Evolutionary conservation across 2,329 filamentous ascomycete species (phyloP), one percentile per base, ranked within the genome.

Genomic region (Claviceps digitariae): DNA sequence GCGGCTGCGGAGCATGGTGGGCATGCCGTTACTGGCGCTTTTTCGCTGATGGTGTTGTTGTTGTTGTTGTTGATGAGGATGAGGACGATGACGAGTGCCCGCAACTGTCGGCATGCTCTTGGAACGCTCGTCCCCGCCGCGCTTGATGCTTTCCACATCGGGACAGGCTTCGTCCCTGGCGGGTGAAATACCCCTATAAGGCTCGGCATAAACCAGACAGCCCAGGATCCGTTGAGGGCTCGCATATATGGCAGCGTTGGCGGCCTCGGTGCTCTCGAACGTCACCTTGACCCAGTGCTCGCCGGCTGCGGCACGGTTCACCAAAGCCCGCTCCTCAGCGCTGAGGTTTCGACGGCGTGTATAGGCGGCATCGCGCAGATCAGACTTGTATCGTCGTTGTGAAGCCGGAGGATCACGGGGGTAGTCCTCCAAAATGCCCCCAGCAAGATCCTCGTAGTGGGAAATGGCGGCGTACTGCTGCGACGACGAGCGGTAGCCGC

Each of bases 221-320:
- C 86, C 86, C 53, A 87, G 73, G 56, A 90, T 80, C 55, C 76
- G 77, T 67, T 89, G 83, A 0, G 86, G 86, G 51, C 84, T 88
- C 52, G 79, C 78, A 63, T 78, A 84, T 44, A 83, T 70, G 23
- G 86, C 86, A 12, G 80, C 74, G 55, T 87, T 83, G 21, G 84
- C 86, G 2, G 85, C 83, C 59, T 85, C 78, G 49, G 77, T 75
- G 44, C 82, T 87, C 68, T 89, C 86, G 62, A 89, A 90, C 1
- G 86, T 90, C 53, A 90, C 75, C 67, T 90, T 90, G 61, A 96
- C 89, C 91, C 91, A 97, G 72, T 95, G 87, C 60, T 86, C 79
- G 45, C 91, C 91, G 50, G 89, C 87, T 47, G 84, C 85, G 57
- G 88, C 90, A 56, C 78, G 80, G 68, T 90, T 89, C 63, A 91